Conservation (phyloP, 768 basidiomycete genomes). For the Cystobasidium onofrii region DNA sequence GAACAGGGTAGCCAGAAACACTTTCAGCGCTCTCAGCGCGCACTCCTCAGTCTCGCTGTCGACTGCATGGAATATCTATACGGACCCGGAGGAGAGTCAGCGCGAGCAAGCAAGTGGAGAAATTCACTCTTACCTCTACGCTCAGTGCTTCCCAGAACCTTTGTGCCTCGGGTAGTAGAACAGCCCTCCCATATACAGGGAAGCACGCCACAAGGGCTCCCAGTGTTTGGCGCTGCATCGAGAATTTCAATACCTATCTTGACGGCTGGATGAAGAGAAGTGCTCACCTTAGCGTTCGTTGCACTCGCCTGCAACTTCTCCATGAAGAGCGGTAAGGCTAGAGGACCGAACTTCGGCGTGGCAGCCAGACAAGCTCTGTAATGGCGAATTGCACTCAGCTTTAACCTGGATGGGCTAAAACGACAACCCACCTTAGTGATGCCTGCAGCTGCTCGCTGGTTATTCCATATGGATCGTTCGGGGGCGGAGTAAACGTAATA, state of each 20-base stretch:
- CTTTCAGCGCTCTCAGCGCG: constrained; percentile 63
- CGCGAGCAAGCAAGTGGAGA: too few relatives aligned
- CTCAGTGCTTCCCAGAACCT: constrained; percentile 88
- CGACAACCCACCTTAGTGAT: constrained; percentile 53
- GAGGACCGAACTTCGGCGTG: constrained; percentile 68
- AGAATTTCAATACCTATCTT: neutral
- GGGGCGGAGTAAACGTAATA: constrained; percentile 88
- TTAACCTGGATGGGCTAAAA: neutral
- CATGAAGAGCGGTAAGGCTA: constrained; percentile 77
- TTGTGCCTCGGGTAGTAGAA: constrained; percentile 57
- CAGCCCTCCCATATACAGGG: constrained; percentile 67
- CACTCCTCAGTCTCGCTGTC: constrained; percentile 65
- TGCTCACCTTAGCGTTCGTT: constrained; percentile 65
- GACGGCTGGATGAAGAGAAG: constrained; percentile 25
- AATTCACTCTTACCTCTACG: constrained; percentile 62
- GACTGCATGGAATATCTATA: constrained; percentile 86
- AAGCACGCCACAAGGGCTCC: constrained; percentile 67
- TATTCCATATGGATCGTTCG: constrained; percentile 87
- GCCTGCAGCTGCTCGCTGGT: constrained; percentile 72
- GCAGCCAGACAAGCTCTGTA: constrained; percentile 63
- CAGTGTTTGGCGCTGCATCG: constrained; percentile 67
- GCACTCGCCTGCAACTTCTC: constrained; percentile 83
- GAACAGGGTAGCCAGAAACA: constrained; percentile 68
- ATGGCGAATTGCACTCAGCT: neutral
- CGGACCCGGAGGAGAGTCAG: too few relatives aligned